Conservation (phyloP, 352 stramenopile species). For the Phytopythium helicoides region DNA sequence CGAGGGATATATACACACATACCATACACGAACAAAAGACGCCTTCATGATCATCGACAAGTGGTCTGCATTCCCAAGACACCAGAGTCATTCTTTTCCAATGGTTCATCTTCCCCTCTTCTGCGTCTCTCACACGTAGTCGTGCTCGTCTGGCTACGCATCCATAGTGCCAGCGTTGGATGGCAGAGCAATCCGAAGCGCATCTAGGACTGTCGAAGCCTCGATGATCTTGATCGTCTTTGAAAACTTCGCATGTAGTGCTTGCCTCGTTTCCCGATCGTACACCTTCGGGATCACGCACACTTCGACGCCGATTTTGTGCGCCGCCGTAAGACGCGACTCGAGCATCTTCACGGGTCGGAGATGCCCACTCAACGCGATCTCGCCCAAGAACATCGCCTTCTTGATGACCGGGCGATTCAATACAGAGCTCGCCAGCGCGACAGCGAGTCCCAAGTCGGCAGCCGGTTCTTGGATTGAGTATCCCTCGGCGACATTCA, state of each 20-base stretch:
- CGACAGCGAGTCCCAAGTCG: constrained; percentile 72
- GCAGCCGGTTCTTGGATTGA: constrained; percentile 79
- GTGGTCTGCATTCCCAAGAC: too few species aligned
- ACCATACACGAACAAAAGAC: too few species aligned
- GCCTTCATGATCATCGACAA: too few species aligned
- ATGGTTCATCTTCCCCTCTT: too few species aligned
- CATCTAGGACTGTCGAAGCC: constrained; percentile 59
- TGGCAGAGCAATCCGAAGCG: constrained; percentile 58
- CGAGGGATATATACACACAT: too few species aligned
- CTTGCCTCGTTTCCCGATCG: constrained; percentile 36
- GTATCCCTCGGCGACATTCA: constrained; percentile 85
- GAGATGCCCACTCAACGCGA: constrained; percentile 76
- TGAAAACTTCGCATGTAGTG: constrained; percentile 50
- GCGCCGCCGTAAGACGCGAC: constrained; percentile 65
- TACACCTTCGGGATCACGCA: constrained; percentile 70
- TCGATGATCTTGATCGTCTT: constrained; percentile 58
- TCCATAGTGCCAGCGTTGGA: neutral
- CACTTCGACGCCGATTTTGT: constrained; percentile 76
- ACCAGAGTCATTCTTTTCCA: too few species aligned
- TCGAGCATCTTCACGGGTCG: constrained; percentile 84
- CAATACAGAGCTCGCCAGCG: constrained; percentile 67
- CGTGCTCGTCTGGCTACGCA: too few species aligned
- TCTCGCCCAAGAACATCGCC: constrained; percentile 72
- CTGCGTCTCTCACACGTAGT: too few species aligned
- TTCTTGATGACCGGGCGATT: constrained; percentile 49